Evolutionary conservation across 306 rosid species (phyloP).

Genomic region (Citrullus mucosospermus): DNA sequence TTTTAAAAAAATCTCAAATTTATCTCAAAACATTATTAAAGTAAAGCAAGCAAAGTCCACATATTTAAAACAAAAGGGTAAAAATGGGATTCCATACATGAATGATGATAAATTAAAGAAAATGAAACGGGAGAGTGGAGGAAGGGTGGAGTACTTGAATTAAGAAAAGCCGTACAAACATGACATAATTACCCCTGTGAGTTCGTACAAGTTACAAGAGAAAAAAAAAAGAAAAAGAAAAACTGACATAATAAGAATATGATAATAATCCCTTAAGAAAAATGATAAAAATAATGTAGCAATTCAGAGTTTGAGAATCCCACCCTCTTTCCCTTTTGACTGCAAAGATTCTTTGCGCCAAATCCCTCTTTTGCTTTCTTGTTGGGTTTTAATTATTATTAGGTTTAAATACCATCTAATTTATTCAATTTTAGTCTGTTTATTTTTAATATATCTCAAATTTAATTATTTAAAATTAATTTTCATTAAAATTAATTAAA

Average conservation of each 20-base stretch:
- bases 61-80: neutral
- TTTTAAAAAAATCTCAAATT: neutral
- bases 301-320: slow-evolving; percentile 2
- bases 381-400: neutral
- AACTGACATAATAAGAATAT: neutral
- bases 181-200: slow-evolving; percentile 1
- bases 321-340: neutral
- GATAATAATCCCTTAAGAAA: neutral
- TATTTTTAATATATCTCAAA: no score
- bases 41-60: neutral
- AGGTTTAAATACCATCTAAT: no score
- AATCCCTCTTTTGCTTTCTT: neutral
- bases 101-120: neutral
- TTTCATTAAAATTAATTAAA: no score
- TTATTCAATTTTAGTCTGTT: no score
- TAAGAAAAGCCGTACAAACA: neutral
- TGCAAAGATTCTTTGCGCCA: slow-evolving; percentile 1
- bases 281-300: neutral
- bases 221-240: no score
- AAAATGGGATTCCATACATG: neutral
- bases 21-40: neutral
- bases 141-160: neutral
- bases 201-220: neutral
- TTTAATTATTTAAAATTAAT: no score
- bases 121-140: neutral